Evolutionary conservation across 2,329 filamentous ascomycete genomes (phyloP).

Genomic region (Cadophora sp.): DNA sequence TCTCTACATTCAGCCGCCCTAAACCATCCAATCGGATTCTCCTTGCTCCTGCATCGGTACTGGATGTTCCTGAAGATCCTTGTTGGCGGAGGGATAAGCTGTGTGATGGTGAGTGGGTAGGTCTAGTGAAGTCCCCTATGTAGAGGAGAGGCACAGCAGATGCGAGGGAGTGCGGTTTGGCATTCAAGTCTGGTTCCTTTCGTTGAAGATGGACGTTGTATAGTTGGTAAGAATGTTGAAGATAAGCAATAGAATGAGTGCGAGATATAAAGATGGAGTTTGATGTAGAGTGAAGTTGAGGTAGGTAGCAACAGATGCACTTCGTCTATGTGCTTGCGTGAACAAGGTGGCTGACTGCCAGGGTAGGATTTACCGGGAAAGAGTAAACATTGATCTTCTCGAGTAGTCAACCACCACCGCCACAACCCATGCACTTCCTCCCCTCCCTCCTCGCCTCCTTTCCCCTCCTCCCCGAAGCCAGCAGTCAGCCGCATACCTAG

Average conservation of each 20-base stretch:
- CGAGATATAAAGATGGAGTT: background rate
- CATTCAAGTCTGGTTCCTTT: background rate
- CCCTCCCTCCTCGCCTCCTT: background rate
- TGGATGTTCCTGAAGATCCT: slow-evolving; percentile 7
- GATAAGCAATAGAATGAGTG: background rate
- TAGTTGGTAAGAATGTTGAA: background rate
- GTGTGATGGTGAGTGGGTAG: background rate
- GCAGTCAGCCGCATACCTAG: slow-evolving; percentile 3
- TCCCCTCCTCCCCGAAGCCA: slow-evolving; percentile 9
- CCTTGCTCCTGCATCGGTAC: background rate
- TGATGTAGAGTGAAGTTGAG: background rate
- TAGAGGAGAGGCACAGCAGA: slow-evolving; percentile 3
- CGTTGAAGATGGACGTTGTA: background rate
- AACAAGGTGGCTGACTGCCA: background rate
- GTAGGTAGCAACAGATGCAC: background rate
- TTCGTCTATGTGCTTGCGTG: background rate
- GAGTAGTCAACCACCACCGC: background rate
- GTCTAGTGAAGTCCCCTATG: background rate
- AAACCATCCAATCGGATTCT: background rate
- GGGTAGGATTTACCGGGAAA: background rate
- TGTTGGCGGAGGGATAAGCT: background rate
- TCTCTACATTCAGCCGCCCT: background rate
- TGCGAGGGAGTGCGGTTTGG: background rate
- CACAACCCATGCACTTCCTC: background rate
- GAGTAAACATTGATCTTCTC: background rate